These are phyloP conservation scores for Leptomonas pyrrhocoris DNA, from an alignment of 208 protist species.

Conservation along the genomic window DNA sequence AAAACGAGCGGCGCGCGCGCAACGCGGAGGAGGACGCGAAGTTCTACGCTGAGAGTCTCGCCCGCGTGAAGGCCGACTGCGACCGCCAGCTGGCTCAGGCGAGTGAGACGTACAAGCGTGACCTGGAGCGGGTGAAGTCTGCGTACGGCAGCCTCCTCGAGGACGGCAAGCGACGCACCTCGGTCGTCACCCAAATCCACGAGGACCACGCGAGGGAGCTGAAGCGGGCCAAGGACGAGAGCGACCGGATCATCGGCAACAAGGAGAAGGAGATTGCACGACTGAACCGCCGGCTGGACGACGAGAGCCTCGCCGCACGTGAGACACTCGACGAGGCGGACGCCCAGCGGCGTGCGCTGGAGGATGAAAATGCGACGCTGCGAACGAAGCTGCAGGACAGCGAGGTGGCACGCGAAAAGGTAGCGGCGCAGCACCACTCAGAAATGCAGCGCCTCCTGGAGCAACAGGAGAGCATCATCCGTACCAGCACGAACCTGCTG, in stretches of 20 bases:
- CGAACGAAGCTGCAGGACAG: conserved; percentile 36
- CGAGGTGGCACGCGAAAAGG: conserved; percentile 29
- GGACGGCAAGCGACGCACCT: conserved; percentile 25
- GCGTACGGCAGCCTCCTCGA: conserved; percentile 38
- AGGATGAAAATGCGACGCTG: conserved; percentile 39
- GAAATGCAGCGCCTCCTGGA: conserved; percentile 32
- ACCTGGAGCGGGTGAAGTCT: conserved; percentile 34
- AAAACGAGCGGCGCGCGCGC: conserved; percentile 23
- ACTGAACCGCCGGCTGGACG: conserved; percentile 43
- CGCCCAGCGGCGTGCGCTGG: conserved; percentile 29
- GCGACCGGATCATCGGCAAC: conserved; percentile 34
- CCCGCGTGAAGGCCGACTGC: conserved; percentile 33
- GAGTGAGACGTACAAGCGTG: conserved; percentile 28
- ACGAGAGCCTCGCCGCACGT: conserved; percentile 25
- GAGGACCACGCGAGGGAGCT: conserved; percentile 48
- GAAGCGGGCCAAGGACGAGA: conserved; percentile 48
- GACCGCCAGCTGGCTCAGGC: conserved; percentile 27
- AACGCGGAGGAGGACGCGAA: conserved; percentile 27
- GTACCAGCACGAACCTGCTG: conserved; percentile 20
- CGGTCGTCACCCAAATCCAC: conserved; percentile 42
- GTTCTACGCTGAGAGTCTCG: conserved; percentile 26
- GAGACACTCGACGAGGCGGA: conserved; percentile 37
- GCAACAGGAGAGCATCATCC: conserved; percentile 35
- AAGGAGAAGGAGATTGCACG: conserved; percentile 58
- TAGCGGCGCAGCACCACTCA: conserved; percentile 35